Evolutionary conservation across 495 filamentous ascomycete genomes (phyloP).

Genomic region (Neurospora sp.): DNA sequence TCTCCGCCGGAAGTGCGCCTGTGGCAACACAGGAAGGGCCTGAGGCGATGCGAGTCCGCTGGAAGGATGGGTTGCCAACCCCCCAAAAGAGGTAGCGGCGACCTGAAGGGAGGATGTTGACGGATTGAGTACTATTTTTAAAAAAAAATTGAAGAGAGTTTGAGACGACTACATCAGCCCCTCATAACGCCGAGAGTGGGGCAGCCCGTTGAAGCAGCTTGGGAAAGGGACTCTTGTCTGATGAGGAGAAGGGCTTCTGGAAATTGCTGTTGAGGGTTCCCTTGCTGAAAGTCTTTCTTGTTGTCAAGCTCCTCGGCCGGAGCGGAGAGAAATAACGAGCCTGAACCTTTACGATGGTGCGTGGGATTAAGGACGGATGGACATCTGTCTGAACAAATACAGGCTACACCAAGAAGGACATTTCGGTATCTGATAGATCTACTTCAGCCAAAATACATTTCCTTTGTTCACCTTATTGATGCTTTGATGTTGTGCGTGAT

Average conservation of each 20-base stretch:
- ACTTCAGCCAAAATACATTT: background rate
- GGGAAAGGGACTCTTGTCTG: background rate
- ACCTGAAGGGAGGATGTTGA: constrained; percentile 10
- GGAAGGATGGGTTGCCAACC: background rate
- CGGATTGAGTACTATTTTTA: background rate
- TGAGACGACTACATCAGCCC: constrained; percentile 10
- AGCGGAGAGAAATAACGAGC: background rate
- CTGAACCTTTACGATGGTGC: constrained; percentile 3
- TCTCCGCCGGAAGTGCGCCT: constrained; percentile 6
- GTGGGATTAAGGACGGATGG: background rate
- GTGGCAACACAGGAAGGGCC: background rate
- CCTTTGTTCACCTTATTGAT: background rate
- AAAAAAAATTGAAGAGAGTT: constrained; percentile 1
- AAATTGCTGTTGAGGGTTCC: constrained; percentile 7
- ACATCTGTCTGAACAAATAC: constrained; percentile 1
- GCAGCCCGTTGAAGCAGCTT: constrained; percentile 7
- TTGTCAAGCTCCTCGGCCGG: background rate
- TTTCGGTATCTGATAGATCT: background rate
- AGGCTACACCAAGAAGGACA: constrained; percentile 6
- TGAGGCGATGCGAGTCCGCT: constrained; percentile 13
- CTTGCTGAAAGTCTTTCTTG: constrained; percentile 1
- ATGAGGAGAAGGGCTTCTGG: background rate
- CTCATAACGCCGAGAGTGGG: constrained; percentile 18
- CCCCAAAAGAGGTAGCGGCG: background rate
- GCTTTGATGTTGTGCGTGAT: background rate